Evolutionary conservation across 345 rosid genomes (phyloP), one percentile per base, ranked within the genome.

Genomic region (Lepidium sativum): DNA sequence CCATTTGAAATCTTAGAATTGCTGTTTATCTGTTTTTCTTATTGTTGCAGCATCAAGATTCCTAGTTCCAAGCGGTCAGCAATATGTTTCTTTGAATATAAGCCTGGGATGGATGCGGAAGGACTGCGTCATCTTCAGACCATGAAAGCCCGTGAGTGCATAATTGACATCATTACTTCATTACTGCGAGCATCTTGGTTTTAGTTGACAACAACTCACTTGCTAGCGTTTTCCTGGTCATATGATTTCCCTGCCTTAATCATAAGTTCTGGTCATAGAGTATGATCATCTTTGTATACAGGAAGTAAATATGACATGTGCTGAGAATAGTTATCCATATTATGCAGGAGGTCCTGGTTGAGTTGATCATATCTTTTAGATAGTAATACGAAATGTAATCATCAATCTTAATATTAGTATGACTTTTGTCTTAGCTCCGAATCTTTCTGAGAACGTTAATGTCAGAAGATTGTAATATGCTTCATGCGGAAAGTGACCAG

Each of bases 61-160:
- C 96, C 88, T 81, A 68, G 84, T 67, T 68, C 66, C 81, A 58
- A 91, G 84, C 72, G 95, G 96, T 65, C 83, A 84, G 79, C 92
- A 91, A 71, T 88, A 86, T 79, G 66, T 81, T 50, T 95, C 98
- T 44, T 95, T 73, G 99, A 95, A 68, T 91, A 86, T 76, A 95
- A 91, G 76, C 69, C 99, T 80, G 98, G 95, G 47, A 86, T 88
- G 96, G 95, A 86, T 67, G 84, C 59, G 91, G 92, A 56, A 86
- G 95, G 77, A 82, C 80, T 71, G 98, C 87, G 71, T 95, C 98
- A 41, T 95, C 99, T 54, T 91, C 98, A 4, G 99, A 95, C 63
- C 91, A 65, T 57, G 99, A 95, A 80, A 85, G 95, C 80, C 99
- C 92, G 99, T 95, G 78, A 91, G 99, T 88, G 67, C 79, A 77